phyloP scores from a whole-genome alignment of 2,329 filamentous ascomycete genomes.

The Phyllosticta citrichinensis region DNA sequence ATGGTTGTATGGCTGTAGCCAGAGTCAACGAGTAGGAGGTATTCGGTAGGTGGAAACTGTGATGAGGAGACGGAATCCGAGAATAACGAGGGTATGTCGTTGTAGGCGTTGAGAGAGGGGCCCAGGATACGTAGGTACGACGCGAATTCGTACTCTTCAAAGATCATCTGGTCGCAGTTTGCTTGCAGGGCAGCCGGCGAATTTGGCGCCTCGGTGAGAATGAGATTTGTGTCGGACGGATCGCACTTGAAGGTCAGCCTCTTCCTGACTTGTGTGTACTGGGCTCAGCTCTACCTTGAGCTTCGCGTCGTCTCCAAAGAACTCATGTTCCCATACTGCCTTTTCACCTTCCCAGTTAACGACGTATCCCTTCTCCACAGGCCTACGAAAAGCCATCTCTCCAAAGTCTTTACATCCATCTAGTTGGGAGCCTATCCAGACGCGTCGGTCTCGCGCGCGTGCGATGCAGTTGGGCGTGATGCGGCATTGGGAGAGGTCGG shows the following conservation, averaged over 20 bases:
- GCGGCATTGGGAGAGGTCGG: constrained; percentile 44
- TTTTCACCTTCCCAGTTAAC: constrained; percentile 96
- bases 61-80: constrained; percentile 41
- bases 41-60: constrained; percentile 53
- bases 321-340: constrained; percentile 87
- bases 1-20: constrained; percentile 91
- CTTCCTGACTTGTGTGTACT: constrained; percentile 13
- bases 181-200: constrained; percentile 69
- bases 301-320: constrained; percentile 61
- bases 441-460: constrained; percentile 61
- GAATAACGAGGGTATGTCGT: constrained; percentile 62
- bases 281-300: constrained; percentile 35
- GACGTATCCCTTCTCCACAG: constrained; percentile 87
- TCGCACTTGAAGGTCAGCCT: constrained; percentile 45
- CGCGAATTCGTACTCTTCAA: constrained; percentile 92
- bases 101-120: constrained; percentile 70
- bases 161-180: constrained; percentile 92
- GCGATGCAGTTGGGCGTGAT: constrained; percentile 83
- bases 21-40: constrained; percentile 79
- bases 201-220: constrained; percentile 81
- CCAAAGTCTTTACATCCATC: constrained; percentile 77
- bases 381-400: constrained; percentile 75
- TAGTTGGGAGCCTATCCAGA: constrained; percentile 72
- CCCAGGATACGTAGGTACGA: constrained; percentile 71
- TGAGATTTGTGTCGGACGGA: constrained; percentile 68